phyloP scores from a whole-genome alignment of 1,139 yeast genomes.

The Candida glucosophila region DNA sequence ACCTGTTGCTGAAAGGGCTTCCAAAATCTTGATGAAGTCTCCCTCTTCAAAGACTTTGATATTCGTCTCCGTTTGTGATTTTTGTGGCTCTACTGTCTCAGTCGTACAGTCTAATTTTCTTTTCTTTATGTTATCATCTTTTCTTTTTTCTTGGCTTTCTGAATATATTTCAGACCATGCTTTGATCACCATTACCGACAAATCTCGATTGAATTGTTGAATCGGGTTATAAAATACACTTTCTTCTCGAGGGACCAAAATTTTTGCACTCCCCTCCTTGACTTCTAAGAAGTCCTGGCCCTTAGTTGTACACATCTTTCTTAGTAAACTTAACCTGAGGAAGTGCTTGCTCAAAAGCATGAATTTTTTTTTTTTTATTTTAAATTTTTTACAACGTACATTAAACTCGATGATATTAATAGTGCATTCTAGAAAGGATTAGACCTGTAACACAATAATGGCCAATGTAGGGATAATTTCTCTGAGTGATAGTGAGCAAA shows the following conservation, averaged over 20 bases:
- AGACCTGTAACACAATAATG: too few species aligned
- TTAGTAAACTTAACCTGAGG: too few species aligned
- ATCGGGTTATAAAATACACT: constrained; percentile 93
- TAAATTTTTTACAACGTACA: too few species aligned
- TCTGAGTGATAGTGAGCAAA: too few species aligned
- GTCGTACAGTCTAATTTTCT: too few species aligned
- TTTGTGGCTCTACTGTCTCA: constrained; percentile 10
- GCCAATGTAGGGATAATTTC: too few species aligned
- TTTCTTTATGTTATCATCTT: constrained; percentile 7
- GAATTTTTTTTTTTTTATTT: too few species aligned
- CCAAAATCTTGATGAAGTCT: constrained; percentile 56
- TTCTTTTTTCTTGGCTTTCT: constrained; percentile 10
- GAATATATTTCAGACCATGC: constrained; percentile 68
- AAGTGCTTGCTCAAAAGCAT: too few species aligned
- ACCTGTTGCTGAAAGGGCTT: constrained; percentile 93
- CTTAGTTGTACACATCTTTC: constrained; percentile 11
- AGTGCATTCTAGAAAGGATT: too few species aligned
- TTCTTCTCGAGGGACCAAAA: constrained; percentile 67
- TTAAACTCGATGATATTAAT: too few species aligned
- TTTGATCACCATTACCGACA: constrained; percentile 74
- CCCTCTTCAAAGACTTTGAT: too few species aligned
- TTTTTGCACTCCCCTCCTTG: constrained; percentile 74
- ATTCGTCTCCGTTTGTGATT: too few species aligned
- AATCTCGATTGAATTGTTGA: constrained; percentile 91
- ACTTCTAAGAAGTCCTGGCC: constrained; percentile 37